phyloP scores from a whole-genome alignment of 805 yeast genomes.

The Myxozyma neotropica region DNA sequence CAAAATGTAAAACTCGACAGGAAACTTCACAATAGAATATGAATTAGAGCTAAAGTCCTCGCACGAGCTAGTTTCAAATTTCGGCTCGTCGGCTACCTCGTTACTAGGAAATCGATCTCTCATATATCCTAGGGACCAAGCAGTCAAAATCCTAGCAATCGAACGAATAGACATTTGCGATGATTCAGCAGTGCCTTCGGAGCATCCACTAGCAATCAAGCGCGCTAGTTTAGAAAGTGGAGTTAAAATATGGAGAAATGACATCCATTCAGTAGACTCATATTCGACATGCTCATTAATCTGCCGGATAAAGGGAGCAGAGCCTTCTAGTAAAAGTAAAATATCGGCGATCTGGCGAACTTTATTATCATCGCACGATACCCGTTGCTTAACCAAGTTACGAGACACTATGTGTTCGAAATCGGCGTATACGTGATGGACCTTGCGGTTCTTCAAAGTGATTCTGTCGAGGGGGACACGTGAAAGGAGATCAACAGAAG shows the following conservation, averaged over 20 bases:
- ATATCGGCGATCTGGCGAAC: conserved; percentile 66
- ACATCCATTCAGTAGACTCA: conserved; percentile 81
- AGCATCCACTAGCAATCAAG: conserved; percentile 42
- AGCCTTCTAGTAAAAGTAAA: conserved; percentile 71
- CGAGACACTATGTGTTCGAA: conserved; percentile 75
- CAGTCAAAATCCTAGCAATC: conserved; percentile 35
- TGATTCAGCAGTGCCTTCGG: conserved; percentile 30
- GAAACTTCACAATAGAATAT: conserved; percentile 44
- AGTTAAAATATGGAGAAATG: conserved; percentile 67
- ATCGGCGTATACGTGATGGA: conserved; percentile 80
- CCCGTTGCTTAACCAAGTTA: conserved; percentile 55
- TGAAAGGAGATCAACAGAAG: conserved; percentile 44
- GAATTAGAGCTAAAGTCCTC: conserved; percentile 37
- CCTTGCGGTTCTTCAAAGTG: conserved; percentile 65
- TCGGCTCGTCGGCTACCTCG: conserved; percentile 36
- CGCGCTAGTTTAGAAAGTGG: conserved; percentile 58
- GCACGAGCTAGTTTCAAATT: conserved; percentile 33
- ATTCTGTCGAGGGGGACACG: conserved; percentile 43
- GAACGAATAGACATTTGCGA: conserved; percentile 32
- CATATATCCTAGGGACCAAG: conserved; percentile 39
- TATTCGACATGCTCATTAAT: conserved; percentile 82
- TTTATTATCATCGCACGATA: conserved; percentile 51
- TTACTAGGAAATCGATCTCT: conserved; percentile 30
- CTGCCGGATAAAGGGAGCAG: conserved; percentile 74
- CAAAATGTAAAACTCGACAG: conserved; percentile 53